These are phyloP conservation scores for Leishmania arabica DNA, from an alignment of 208 protist genomes.

Conservation along the genomic window DNA sequence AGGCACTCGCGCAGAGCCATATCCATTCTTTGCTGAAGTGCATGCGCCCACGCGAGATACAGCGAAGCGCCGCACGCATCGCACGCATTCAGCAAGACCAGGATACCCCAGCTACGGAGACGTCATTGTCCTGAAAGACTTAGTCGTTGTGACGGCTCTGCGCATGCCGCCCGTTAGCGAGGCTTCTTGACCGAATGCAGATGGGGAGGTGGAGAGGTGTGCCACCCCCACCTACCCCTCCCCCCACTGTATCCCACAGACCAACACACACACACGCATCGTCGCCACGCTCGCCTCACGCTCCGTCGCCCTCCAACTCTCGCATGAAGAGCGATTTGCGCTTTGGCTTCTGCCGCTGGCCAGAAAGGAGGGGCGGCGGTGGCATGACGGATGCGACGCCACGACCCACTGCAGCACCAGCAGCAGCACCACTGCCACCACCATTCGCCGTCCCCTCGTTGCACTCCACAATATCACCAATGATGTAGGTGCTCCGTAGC, in stretches of 20 bases:
- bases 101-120: background rate
- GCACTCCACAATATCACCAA: constrained; percentile 69
- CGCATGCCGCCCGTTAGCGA: background rate
- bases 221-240: background rate
- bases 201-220: background rate
- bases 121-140: background rate
- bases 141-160: background rate
- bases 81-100: background rate
- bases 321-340: constrained; percentile 61
- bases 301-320: constrained; percentile 29
- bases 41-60: background rate
- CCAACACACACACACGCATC: background rate
- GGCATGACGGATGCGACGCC: background rate
- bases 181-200: background rate
- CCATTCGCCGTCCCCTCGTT: background rate
- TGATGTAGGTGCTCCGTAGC: constrained; percentile 26
- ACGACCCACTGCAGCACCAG: background rate
- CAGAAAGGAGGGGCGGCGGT: constrained; percentile 7
- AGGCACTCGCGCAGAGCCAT: background rate
- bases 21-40: background rate
- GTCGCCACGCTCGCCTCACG: background rate
- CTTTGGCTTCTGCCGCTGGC: constrained; percentile 32
- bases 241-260: background rate
- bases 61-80: background rate
- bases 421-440: background rate